Evolutionary conservation across 257 asterid genomes (phyloP).

Genomic region (Scutellaria galericulata): DNA sequence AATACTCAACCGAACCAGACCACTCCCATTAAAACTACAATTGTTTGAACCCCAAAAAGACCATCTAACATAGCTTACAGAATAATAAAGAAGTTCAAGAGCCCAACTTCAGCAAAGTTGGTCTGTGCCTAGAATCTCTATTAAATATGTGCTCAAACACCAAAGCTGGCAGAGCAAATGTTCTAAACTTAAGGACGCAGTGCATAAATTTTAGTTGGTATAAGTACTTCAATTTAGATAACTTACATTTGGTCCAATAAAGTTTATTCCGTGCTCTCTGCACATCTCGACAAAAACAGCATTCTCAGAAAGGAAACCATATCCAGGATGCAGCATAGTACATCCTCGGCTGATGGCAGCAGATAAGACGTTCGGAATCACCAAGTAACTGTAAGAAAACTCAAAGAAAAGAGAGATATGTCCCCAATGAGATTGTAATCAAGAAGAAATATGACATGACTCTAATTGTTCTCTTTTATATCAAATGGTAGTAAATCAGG

Average conservation of each 20-base stretch:
- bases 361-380: slow-evolving; percentile 86
- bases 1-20: slow-evolving; percentile 2
- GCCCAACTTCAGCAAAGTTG: slow-evolving; percentile 19
- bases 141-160: slow-evolving; percentile 4
- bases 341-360: slow-evolving; percentile 92
- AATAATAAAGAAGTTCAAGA: slow-evolving; percentile 15
- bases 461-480: neutral
- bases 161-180: slow-evolving; percentile 14
- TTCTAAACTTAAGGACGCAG: slow-evolving; percentile 8
- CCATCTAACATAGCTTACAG: neutral
- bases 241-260: slow-evolving; percentile 93
- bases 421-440: slow-evolving; percentile 6
- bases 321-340: slow-evolving; percentile 99
- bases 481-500: neutral
- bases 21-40: neutral
- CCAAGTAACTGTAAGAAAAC: slow-evolving; percentile 73
- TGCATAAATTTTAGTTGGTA: slow-evolving; percentile 17
- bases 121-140: slow-evolving; percentile 3
- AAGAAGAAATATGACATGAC: neutral
- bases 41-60: neutral
- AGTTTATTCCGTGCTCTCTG: slow-evolving; percentile 85
- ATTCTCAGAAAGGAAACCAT: slow-evolving; percentile 98
- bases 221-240: neutral
- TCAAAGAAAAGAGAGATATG: slow-evolving; percentile 5
- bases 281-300: slow-evolving; percentile 96